phyloP scores from a whole-genome alignment of 495 filamentous ascomycete genomes.

The Xylaria bambusicola region DNA sequence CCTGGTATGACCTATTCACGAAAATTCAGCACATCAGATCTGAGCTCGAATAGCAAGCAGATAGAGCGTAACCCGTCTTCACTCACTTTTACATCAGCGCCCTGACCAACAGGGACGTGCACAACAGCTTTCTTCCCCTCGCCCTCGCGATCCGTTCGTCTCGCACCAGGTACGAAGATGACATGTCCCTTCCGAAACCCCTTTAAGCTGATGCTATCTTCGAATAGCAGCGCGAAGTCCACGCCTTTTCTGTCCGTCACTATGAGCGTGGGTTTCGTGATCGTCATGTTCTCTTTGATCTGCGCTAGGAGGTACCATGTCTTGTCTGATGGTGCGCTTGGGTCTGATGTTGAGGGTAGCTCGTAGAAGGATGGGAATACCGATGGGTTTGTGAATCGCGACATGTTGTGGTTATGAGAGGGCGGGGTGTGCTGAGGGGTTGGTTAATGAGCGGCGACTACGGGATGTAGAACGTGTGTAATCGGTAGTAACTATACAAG shows the following conservation, averaged over 20 bases:
- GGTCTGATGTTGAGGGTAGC: slow-evolving; percentile 11
- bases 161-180: slow-evolving; percentile 36
- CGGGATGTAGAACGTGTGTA: too few relatives aligned
- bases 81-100: slow-evolving; percentile 24
- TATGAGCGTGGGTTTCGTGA: slow-evolving; percentile 49
- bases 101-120: slow-evolving; percentile 23
- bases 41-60: not conserved
- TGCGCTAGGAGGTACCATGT: slow-evolving; percentile 43
- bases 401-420: not conserved
- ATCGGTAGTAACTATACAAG: too few relatives aligned
- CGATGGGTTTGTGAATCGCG: not conserved
- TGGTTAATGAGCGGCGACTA: too few relatives aligned
- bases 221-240: slow-evolving; percentile 44
- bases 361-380: slow-evolving; percentile 35
- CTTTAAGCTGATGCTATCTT: slow-evolving; percentile 4
- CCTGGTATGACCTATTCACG: slow-evolving; percentile 29
- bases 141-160: slow-evolving; percentile 31
- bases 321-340: not conserved
- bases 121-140: slow-evolving; percentile 41
- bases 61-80: not conserved
- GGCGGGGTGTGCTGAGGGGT: not conserved
- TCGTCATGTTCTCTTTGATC: slow-evolving; percentile 50
- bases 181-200: slow-evolving; percentile 37
- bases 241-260: slow-evolving; percentile 31
- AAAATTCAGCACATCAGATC: not conserved